Conservation (phyloP, 139 green algal genomes). For the Chlorella sp. region DNA sequence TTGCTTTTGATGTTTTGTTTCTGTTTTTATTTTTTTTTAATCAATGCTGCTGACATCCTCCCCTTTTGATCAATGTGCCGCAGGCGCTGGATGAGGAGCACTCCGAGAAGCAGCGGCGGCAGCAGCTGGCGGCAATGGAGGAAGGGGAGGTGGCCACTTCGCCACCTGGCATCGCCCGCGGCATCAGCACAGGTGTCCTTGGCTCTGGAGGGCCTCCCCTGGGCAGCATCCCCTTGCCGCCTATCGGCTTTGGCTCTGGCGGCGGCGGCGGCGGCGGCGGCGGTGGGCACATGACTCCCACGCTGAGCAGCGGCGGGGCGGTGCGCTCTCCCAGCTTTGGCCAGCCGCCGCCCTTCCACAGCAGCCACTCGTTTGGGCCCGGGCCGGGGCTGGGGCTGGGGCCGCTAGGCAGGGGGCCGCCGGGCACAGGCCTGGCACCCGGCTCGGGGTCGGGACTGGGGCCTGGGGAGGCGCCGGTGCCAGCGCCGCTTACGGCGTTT, state of each 20-base stretch:
- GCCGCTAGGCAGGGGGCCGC: background rate
- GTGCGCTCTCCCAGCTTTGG: constrained; percentile 4
- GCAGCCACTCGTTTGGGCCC: background rate
- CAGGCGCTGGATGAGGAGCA: constrained; percentile 26
- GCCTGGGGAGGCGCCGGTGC: background rate
- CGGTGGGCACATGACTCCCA: background rate
- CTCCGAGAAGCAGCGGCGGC: constrained; percentile 24
- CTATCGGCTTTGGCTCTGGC: background rate
- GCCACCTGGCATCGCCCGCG: background rate
- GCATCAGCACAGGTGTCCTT: background rate
- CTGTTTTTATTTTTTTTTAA: no score
- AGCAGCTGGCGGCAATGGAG: constrained; percentile 27
- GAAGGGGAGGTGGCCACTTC: constrained; percentile 21
- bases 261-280: background rate
- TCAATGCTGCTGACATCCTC: background rate
- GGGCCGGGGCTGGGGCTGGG: background rate
- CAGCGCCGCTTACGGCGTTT: no score
- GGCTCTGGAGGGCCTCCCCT: no score
- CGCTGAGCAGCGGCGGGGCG: background rate
- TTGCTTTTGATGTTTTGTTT: no score
- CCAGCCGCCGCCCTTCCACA: background rate
- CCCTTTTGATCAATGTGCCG: background rate
- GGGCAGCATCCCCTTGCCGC: no score
- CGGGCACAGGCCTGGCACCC: background rate
- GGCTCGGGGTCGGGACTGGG: background rate